These are phyloP conservation scores for Sporothrix brasiliensis DNA, from an alignment of 2,329 filamentous ascomycete species.

Conservation along the genomic window DNA sequence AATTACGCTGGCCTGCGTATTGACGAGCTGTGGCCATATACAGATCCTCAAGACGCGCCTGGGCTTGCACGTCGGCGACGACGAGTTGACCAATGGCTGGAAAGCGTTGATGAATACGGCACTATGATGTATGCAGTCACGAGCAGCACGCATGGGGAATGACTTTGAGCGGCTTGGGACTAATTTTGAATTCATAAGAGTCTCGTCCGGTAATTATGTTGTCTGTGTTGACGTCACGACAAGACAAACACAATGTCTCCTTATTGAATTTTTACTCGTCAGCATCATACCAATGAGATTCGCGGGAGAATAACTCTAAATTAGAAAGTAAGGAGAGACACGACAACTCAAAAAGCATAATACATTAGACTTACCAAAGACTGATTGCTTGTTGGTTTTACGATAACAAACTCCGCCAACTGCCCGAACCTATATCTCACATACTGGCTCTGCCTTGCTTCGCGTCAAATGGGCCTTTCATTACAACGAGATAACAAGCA, in stretches of 20 bases:
- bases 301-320: background rate
- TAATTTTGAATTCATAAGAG: background rate
- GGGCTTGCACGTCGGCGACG: slow-evolving; percentile 40
- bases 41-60: slow-evolving; percentile 41
- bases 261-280: background rate
- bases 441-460: background rate
- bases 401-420: background rate
- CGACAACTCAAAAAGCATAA: background rate
- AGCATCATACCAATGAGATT: background rate
- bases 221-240: background rate
- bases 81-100: slow-evolving; percentile 53
- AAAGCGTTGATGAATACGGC: slow-evolving; percentile 56
- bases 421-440: too few relatives aligned
- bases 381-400: background rate
- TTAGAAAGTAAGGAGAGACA: background rate
- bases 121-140: slow-evolving; percentile 57
- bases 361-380: background rate
- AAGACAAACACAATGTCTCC: too few relatives aligned
- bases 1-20: slow-evolving; percentile 44
- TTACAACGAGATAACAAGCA: background rate
- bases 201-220: background rate
- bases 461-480: background rate
- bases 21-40: slow-evolving; percentile 55
- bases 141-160: slow-evolving; percentile 49
- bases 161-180: slow-evolving; percentile 21